phyloP scores from a whole-genome alignment of 805 yeast genomes.

The Candida golubevii region DNA sequence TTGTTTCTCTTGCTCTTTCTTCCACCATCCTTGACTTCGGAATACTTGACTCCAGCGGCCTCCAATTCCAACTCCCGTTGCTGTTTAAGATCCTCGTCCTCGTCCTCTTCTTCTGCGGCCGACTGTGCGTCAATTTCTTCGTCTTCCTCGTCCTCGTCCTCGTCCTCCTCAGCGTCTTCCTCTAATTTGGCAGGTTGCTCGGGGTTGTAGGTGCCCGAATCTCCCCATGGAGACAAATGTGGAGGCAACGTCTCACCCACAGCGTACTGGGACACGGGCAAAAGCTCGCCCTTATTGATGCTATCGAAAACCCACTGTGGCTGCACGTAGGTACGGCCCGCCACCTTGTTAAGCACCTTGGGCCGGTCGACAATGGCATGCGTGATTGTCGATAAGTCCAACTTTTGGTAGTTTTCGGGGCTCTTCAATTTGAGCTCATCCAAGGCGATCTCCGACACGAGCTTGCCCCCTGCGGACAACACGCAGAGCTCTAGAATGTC shows the following conservation, averaged over 20 bases:
- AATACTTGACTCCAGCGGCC: conserved; percentile 77
- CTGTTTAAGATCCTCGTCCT: conserved; percentile 57
- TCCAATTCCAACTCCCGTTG: conserved; percentile 79
- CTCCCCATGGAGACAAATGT: conserved; percentile 99
- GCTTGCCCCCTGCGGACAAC: conserved; percentile 78
- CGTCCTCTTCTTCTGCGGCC: conserved; percentile 12
- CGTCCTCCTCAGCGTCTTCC: conserved; percentile 43
- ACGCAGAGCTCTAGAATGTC: conserved; percentile 87
- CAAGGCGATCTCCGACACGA: conserved; percentile 80
- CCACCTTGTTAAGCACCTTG: conserved; percentile 64
- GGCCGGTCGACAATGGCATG: conserved; percentile 97
- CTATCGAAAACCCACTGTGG: conserved; percentile 98
- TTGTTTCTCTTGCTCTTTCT: conserved; percentile 19
- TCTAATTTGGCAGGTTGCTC: conserved; percentile 42
- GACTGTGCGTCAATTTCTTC: conserved; percentile 40
- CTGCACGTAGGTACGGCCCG: conserved; percentile 91
- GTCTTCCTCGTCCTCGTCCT: conserved; percentile 45
- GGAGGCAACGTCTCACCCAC: conserved; percentile 97
- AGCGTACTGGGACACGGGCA: conserved; percentile 77
- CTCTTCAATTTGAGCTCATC: conserved; percentile 63
- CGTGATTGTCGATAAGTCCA: conserved; percentile 68
- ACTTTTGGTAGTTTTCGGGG: conserved; percentile 39
- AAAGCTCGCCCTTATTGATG: conserved; percentile 69
- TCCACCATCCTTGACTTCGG: conserved; percentile 43
- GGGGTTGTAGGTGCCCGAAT: conserved; percentile 87